Evolutionary conservation across 2,329 filamentous ascomycete genomes (phyloP), one percentile per base, ranked within the genome.

Genomic region (Malbranchea cinnamomea): DNA sequence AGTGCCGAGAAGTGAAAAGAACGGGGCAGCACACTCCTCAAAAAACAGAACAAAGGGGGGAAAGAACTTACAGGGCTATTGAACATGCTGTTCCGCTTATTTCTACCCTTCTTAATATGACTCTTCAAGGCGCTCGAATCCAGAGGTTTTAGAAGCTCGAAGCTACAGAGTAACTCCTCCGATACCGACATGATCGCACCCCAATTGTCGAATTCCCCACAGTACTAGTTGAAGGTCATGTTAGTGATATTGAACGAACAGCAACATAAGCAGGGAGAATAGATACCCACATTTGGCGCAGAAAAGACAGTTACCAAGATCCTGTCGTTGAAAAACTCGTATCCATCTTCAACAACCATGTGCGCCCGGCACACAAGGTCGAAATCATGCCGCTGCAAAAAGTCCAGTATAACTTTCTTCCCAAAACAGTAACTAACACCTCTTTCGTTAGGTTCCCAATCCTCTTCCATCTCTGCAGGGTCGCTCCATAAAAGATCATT

Each of bases 281-380:
- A 19, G 16, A 18, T 40, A 68, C 82, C 69, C 64, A 92, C 84
- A 49, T 98, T 98, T 15, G 89, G 89, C 28, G 89, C 89, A 39
- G 84, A 94, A 53, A 98, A 98, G 1, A 98, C 87, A 2, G 89
- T 98, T 26, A 98, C 89, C 36, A 98, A 57, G 26, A 94, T 79
- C 35, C 89, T 71, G 52, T 98, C 89, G 38, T 81, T 92, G 56
- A 95, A 98, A 56, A 98, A 98, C 49, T 98, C 89, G 56, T 98
- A 98, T 7, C 89, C 89, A 51, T 98, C 89, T 55, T 98, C 89
- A 13, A 98, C 89, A 30, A 98, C 89, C 89, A 95, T 95, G 59
- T 98, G 89, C 28, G 89, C 89, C 42, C 89, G 77, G 53, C 89
- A 98, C 30, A 98, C 87, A 29, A 98, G 63, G 54, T 98, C 89